Evolutionary conservation across 495 filamentous ascomycete species (phyloP).

Genomic region (Aeminium ludgeri): DNA sequence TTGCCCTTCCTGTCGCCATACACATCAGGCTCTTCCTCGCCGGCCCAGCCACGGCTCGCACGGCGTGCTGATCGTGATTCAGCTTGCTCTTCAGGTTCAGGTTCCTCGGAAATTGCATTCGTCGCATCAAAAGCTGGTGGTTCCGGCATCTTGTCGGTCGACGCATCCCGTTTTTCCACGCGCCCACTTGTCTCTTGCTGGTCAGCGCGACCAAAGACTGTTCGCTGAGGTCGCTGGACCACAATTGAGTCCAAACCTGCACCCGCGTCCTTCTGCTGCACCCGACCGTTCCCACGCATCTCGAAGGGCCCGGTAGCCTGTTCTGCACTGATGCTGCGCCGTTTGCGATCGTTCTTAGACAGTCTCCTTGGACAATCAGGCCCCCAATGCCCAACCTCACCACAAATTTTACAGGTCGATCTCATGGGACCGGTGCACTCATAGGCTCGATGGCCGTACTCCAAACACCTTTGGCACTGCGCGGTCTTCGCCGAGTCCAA

Average conservation of each 20-base stretch:
- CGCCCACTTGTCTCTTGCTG: no score
- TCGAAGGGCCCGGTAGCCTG: slow-evolving; percentile 1
- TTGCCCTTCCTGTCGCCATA: background rate
- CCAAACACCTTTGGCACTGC: slow-evolving; percentile 4
- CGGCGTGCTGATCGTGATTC: background rate
- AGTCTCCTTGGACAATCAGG: slow-evolving; percentile 7
- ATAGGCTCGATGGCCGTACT: slow-evolving; percentile 9
- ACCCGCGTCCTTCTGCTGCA: no score
- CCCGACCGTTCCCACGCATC: background rate
- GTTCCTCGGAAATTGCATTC: background rate
- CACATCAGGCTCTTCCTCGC: background rate
- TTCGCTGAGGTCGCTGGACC: no score
- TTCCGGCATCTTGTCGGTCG: no score
- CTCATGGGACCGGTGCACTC: slow-evolving; percentile 3
- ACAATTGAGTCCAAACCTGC: no score
- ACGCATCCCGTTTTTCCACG: no score
- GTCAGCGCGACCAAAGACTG: no score
- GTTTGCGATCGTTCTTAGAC: background rate
- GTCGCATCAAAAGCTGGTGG: no score
- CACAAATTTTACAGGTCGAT: slow-evolving; percentile 7
- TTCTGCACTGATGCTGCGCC: background rate
- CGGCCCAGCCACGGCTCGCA: background rate
- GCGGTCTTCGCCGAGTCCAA: no score
- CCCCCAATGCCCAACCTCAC: slow-evolving; percentile 6
- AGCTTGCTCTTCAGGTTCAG: background rate